Percentiles rank a stretch among this genome's conserved stretches.
Evolutionary conservation across 1,284 basidiomycete species (phyloP).

Genomic region (Rhizoctonia solani): DNA sequence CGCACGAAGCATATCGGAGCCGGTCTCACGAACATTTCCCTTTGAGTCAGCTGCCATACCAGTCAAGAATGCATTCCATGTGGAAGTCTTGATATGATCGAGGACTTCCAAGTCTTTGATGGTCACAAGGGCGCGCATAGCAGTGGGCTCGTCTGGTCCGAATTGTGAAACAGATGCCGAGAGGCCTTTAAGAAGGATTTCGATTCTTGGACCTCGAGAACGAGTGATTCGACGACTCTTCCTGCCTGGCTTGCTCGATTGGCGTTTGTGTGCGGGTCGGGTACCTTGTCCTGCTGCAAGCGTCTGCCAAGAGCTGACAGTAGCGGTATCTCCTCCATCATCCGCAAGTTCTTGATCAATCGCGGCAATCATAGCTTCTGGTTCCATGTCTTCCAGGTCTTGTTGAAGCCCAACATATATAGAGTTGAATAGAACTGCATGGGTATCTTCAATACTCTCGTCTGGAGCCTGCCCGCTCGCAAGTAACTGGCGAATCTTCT

Average conservation of each 20-base stretch:
- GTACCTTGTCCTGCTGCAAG: constrained; percentile 53
- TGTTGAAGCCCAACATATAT: constrained; percentile 84
- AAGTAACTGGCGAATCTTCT: constrained; percentile 92
- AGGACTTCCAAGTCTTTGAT: constrained; percentile 82
- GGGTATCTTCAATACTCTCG: constrained; percentile 76
- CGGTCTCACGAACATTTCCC: constrained; percentile 85
- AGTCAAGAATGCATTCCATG: constrained; percentile 96
- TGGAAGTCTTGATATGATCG: constrained; percentile 97
- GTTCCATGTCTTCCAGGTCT: constrained; percentile 73
- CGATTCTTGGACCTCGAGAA: constrained; percentile 79
- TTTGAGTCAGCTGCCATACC: constrained; percentile 78
- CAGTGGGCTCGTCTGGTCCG: constrained; percentile 53
- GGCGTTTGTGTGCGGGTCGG: constrained; percentile 35
- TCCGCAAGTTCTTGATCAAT: constrained; percentile 85
- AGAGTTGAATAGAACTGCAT: constrained; percentile 87
- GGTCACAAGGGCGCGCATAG: constrained; percentile 62
- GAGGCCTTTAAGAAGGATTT: constrained; percentile 74
- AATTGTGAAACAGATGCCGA: constrained; percentile 71
- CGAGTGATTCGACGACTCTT: constrained; percentile 66
- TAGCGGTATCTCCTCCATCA: constrained; percentile 68
- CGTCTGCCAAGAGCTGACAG: constrained; percentile 86
- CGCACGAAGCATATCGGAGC: constrained; percentile 89
- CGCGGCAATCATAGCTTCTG: constrained; percentile 77
- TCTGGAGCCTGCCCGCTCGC: constrained; percentile 90
- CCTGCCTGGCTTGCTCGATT: constrained; percentile 39